phyloP scores from a whole-genome alignment of 2,329 filamentous ascomycete genomes.

The Trichoderma oligosporum region DNA sequence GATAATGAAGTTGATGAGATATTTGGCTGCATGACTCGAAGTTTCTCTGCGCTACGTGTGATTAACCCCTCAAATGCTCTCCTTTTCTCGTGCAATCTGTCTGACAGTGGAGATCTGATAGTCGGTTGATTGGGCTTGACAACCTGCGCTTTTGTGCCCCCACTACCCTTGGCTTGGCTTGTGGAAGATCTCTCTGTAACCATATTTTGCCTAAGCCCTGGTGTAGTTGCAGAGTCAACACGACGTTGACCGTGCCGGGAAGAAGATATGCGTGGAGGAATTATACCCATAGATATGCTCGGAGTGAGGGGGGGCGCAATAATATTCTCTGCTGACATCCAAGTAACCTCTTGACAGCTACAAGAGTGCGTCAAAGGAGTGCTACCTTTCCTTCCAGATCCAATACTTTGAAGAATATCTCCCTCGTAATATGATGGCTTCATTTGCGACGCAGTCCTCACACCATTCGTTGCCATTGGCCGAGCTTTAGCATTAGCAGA shows the following conservation, averaged over 20 bases:
- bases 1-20: too few relatives aligned
- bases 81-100: not conserved
- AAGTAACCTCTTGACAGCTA: not conserved
- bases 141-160: not conserved
- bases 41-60: not conserved
- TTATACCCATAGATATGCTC: constrained; percentile 18
- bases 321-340: not conserved
- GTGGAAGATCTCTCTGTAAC: not conserved
- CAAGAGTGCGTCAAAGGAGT: not conserved
- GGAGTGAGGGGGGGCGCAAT: not conserved
- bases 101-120: not conserved
- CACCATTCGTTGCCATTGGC: not conserved
- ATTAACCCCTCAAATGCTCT: not conserved
- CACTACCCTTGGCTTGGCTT: not conserved
- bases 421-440: not conserved
- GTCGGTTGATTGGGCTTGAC: not conserved
- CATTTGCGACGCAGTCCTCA: not conserved
- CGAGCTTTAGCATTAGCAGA: not conserved
- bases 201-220: too few relatives aligned
- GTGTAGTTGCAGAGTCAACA: not conserved
- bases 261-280: constrained; percentile 24
- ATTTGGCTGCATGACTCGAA: not conserved
- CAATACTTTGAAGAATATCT: not conserved
- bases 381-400: not conserved
- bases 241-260: constrained; percentile 14